Evolutionary conservation across 257 asterid species (phyloP), one percentile per base, ranked within the genome.

Genomic region (Nicotiana attenuata): DNA sequence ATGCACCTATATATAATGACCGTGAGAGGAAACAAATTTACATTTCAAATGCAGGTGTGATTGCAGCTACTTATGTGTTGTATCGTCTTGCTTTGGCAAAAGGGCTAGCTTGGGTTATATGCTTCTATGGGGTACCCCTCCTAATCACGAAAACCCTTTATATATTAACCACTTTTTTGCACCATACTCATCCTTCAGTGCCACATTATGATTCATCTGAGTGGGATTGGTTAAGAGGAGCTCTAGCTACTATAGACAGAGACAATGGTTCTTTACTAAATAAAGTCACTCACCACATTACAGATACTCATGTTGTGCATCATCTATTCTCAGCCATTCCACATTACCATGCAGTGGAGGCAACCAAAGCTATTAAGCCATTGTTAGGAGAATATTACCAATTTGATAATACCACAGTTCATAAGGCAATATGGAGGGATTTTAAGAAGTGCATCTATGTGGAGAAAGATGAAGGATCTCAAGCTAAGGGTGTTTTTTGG

Each of bases 81-180:
- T 55, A 55, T 55, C 22, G 22, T 15, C n/a, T 55, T 16, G 20
- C 61, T 55, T 15, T 55, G 22, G 8, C 22, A 17, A 22, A 55
- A 55, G 61, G 61, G 9, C 3, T 55, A 5, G 10, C 22, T 55
- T 55, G 61, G 61, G 3, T 55, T 5, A 8, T 55, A 16, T 55
- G 86, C 9, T n/a, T 88, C 6, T 91, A 91, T 38, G 77, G 77
- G n/a, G 57, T 69, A 3, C 77, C 77, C 33, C 77, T 69, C 33
- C 73, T 31, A 11, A 33, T 82, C 3, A 38, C 47, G 15, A 82
- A 45, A 0, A 24, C 28, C 8, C 61, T 75, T 53, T 24, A 73
- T 5, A 76, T 82, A 5, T 15, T 66, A 13, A 20, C 28, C 3
- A 82, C 76, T 0, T 60, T 14, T 45, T 75, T 73, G 84, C 65